These are phyloP conservation scores for Phytophthora sp. DNA, from an alignment of 352 stramenopile species.

Conservation along the genomic window DNA sequence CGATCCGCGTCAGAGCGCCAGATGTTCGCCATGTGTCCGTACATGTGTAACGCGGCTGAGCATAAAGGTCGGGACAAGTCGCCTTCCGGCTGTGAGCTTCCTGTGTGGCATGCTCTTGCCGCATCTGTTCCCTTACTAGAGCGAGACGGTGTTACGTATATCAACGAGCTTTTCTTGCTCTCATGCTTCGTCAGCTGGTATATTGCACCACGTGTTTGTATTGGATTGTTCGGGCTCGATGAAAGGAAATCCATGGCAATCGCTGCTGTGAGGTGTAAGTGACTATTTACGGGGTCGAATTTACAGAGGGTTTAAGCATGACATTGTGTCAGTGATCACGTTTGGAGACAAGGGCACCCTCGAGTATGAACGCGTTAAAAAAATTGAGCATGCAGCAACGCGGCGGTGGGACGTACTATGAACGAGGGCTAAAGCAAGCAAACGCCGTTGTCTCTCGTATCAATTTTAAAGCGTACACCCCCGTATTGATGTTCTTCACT, in stretches of 20 bases:
- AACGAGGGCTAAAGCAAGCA: constrained; percentile 35
- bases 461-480: constrained; percentile 33
- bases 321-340: constrained; percentile 51
- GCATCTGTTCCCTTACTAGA: too few relatives aligned
- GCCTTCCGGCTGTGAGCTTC: constrained; percentile 36
- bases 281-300: constrained; percentile 45
- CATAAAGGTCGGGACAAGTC: constrained; percentile 33
- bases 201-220: constrained; percentile 53
- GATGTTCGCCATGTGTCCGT: constrained; percentile 44
- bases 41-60: constrained; percentile 39
- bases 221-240: constrained; percentile 59
- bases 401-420: constrained; percentile 43
- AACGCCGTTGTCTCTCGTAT: constrained; percentile 49
- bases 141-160: constrained; percentile 13
- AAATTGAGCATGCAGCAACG: too few relatives aligned
- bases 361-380: constrained; percentile 38
- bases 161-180: constrained; percentile 44
- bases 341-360: constrained; percentile 40
- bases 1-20: constrained; percentile 30
- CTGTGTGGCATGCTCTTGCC: constrained; percentile 40
- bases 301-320: constrained; percentile 18
- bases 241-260: constrained; percentile 37
- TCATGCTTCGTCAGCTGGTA: constrained; percentile 24
- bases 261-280: constrained; percentile 28
- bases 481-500: constrained; percentile 57